Evolutionary conservation across 257 asterid genomes (phyloP).

Genomic region (Plantago elongata): DNA sequence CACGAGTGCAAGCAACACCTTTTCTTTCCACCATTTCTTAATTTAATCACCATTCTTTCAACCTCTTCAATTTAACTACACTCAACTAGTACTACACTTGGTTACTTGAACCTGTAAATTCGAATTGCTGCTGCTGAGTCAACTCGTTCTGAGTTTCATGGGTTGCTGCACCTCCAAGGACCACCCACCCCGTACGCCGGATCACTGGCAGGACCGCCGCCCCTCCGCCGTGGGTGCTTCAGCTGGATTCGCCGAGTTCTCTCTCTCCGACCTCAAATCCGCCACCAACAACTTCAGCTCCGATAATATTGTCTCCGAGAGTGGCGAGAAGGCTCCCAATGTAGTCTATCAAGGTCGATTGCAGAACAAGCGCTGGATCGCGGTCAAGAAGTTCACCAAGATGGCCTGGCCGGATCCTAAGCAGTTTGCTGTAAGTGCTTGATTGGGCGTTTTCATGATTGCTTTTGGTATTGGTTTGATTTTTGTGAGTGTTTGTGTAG

Average conservation of each 20-base stretch:
- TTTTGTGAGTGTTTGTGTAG: slow-evolving; percentile 31
- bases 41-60: slow-evolving; percentile 1
- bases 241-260: slow-evolving; percentile 69
- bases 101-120: not conserved
- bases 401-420: slow-evolving; percentile 97
- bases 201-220: slow-evolving; percentile 32
- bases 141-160: slow-evolving; percentile 54
- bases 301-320: slow-evolving; percentile 80
- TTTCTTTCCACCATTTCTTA: no score
- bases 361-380: slow-evolving; percentile 84
- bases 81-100: slow-evolving; percentile 7
- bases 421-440: slow-evolving; percentile 67
- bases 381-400: slow-evolving; percentile 80
- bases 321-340: slow-evolving; percentile 96
- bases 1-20: slow-evolving; percentile 20
- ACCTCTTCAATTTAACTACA: not conserved
- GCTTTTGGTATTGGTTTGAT: slow-evolving; percentile 16
- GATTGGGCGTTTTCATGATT: not conserved
- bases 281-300: slow-evolving; percentile 93
- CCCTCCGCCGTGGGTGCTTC: slow-evolving; percentile 51
- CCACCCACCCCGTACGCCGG: slow-evolving; percentile 36
- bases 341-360: slow-evolving; percentile 78
- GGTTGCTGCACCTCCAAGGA: slow-evolving; percentile 71
- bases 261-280: slow-evolving; percentile 64
- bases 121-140: slow-evolving; percentile 29